Base-by-base conservation (phyloP, 2,329 filamentous ascomycete species). In the Monilinia fructigena region DNA sequence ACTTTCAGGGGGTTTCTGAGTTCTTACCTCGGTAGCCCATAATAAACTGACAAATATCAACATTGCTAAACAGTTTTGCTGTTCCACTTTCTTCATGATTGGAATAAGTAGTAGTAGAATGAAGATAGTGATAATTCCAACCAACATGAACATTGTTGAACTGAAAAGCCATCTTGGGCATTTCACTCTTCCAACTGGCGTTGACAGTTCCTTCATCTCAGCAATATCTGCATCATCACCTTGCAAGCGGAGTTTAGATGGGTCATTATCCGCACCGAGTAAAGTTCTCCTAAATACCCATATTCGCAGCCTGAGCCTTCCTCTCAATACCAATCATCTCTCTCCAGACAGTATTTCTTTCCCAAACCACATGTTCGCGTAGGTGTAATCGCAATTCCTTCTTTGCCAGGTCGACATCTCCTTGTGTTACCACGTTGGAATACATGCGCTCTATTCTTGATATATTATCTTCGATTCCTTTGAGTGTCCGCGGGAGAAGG, bases 251-350 rank as follows among this genome's bases (percentile, higher is more conserved):
- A 89, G 86, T 64, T 87, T 86, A 10, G 85, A 82, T 38, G 86
- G 85, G 72, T 90, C 88, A 23, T 86, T 85, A 45, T 90, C 89
- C 35, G 86, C 85, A 5, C 93, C 93, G 2, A 98, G 85, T 65
- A 98, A 82, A 0, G 92, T 91, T 70, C 90, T 87, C 28, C 86
- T 80, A 61, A 61, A 91, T 81, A 53, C 95, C 95, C 70, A 99
- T 84, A 72, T 94, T 95, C 11, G 94, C 94, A 11, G 95, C 96
- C 79, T 98, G 94, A 1, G 92, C 92, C 76, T 96, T 93, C 28
- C 95, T 86, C 80, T 99, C 96, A 72, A 99, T 94, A 63, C 94
- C 95, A 76, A 99, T 99, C 86, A 99, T 95, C 74, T 99, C 95
- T 79, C 96, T 85, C 95, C 95, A 99, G 23, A 99, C 95, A 0